Evolutionary conservation across 257 asterid species (phyloP).

Genomic region (Penstemon newberryi): DNA sequence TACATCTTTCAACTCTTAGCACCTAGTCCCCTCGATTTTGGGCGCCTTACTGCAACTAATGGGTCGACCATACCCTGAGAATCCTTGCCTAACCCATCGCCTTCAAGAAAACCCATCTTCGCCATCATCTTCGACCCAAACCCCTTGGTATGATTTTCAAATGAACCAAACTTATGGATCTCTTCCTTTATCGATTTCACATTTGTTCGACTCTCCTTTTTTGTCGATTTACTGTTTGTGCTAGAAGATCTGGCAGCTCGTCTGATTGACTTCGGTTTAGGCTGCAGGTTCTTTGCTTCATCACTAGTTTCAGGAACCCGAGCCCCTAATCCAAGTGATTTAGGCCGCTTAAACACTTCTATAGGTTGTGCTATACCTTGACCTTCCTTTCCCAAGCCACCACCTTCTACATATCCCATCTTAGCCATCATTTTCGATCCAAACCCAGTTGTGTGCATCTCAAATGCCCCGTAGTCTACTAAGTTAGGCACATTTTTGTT

Average conservation of each 20-base stretch:
- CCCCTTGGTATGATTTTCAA: slow-evolving; percentile 85
- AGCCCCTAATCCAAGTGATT: slow-evolving; percentile 87
- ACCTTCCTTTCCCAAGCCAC: slow-evolving; percentile 79
- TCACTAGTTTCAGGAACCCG: slow-evolving; percentile 50
- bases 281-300: slow-evolving; percentile 21
- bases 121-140: slow-evolving; percentile 93
- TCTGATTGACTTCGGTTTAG: slow-evolving; percentile 22
- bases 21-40: slow-evolving; percentile 70
- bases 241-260: slow-evolving; percentile 25
- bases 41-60: slow-evolving; percentile 61
- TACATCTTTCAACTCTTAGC: slow-evolving; percentile 37
- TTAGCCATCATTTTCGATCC: slow-evolving; percentile 58
- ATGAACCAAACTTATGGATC: slow-evolving; percentile 48
- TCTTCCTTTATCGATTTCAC: slow-evolving; percentile 38
- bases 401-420: slow-evolving; percentile 83
- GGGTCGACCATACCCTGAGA: slow-evolving; percentile 78
- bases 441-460: slow-evolving; percentile 66
- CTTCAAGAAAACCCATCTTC: slow-evolving; percentile 83
- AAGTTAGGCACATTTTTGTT: slow-evolving; percentile 36
- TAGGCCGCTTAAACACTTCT: slow-evolving; percentile 76
- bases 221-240: slow-evolving; percentile 22
- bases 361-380: slow-evolving; percentile 73
- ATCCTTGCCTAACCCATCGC: slow-evolving; percentile 73
- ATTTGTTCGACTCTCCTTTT: slow-evolving; percentile 50
- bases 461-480: slow-evolving; percentile 62